Conservation (phyloP, 257 asterid species). For the Ilex aquifolium region DNA sequence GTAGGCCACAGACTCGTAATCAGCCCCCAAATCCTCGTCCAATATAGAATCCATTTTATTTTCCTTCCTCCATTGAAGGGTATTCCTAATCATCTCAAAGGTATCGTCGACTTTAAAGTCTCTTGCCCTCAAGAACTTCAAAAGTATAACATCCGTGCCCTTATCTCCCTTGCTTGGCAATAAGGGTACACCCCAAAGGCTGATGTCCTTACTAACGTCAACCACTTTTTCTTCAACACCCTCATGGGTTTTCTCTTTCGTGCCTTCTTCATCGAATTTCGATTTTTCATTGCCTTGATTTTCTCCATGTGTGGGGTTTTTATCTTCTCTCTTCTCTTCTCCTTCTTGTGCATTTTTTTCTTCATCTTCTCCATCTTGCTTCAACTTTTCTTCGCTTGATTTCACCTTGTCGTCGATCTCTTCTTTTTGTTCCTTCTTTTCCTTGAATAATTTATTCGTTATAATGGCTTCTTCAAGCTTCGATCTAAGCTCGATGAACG, state of each 20-base stretch:
- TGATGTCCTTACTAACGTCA: slow-evolving; percentile 6
- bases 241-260: no score
- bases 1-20: slow-evolving; percentile 25
- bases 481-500: slow-evolving; percentile 39
- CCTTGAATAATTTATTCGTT: slow-evolving; percentile 14
- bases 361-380: neutral
- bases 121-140: slow-evolving; percentile 48
- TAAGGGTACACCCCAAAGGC: slow-evolving; percentile 57
- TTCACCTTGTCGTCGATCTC: slow-evolving; percentile 1
- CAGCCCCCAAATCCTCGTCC: slow-evolving; percentile 48
- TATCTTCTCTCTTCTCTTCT: slow-evolving; percentile 16
- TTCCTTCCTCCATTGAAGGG: slow-evolving; percentile 45
- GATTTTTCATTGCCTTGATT: neutral
- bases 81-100: slow-evolving; percentile 41
- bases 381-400: neutral
- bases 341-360: neutral
- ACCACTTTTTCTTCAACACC: neutral
- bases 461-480: slow-evolving; percentile 38
- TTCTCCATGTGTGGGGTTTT: slow-evolving; percentile 17
- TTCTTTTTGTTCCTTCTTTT: neutral
- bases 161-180: slow-evolving; percentile 49
- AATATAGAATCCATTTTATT: slow-evolving; percentile 34
- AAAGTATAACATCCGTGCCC: slow-evolving; percentile 32
- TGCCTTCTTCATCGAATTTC: neutral
- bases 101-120: slow-evolving; percentile 49